Evolutionary conservation across 805 yeast species (phyloP).

Genomic region (Candida chilensis): DNA sequence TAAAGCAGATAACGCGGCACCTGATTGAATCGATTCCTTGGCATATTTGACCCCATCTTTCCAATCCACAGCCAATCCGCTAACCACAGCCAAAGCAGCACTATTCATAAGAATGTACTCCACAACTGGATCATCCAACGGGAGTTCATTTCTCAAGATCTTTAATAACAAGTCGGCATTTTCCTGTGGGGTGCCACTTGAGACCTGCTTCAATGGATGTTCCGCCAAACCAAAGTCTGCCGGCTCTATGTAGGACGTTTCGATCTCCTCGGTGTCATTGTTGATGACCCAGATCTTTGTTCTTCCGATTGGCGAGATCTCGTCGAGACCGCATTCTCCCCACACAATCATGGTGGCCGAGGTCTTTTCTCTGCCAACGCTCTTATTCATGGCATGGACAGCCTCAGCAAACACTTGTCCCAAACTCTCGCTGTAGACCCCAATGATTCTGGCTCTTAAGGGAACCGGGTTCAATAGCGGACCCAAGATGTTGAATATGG

Average conservation of each 20-base stretch:
- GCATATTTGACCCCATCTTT: slow-evolving; percentile 72
- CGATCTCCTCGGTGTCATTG: slow-evolving; percentile 28
- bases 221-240: slow-evolving; percentile 73
- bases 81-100: slow-evolving; percentile 76
- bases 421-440: slow-evolving; percentile 73
- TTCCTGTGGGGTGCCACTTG: slow-evolving; percentile 79
- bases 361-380: slow-evolving; percentile 31
- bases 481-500: slow-evolving; percentile 90
- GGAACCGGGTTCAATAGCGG: slow-evolving; percentile 92
- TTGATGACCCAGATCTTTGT: slow-evolving; percentile 74
- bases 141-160: slow-evolving; percentile 23
- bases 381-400: slow-evolving; percentile 50
- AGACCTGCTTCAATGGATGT: slow-evolving; percentile 59
- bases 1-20: slow-evolving; percentile 57
- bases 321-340: slow-evolving; percentile 90
- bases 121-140: slow-evolving; percentile 45
- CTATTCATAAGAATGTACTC: slow-evolving; percentile 90
- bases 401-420: slow-evolving; percentile 85
- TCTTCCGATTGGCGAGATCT: slow-evolving; percentile 81
- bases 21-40: slow-evolving; percentile 53
- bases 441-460: slow-evolving; percentile 69
- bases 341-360: slow-evolving; percentile 73
- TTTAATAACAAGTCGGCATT: slow-evolving; percentile 57
- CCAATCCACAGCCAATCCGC: slow-evolving; percentile 65
- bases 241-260: slow-evolving; percentile 47